Evolutionary conservation across 2,329 filamentous ascomycete species (phyloP), one percentile per base, ranked within the genome.

Genomic region (Furcasterigmium furcatum): DNA sequence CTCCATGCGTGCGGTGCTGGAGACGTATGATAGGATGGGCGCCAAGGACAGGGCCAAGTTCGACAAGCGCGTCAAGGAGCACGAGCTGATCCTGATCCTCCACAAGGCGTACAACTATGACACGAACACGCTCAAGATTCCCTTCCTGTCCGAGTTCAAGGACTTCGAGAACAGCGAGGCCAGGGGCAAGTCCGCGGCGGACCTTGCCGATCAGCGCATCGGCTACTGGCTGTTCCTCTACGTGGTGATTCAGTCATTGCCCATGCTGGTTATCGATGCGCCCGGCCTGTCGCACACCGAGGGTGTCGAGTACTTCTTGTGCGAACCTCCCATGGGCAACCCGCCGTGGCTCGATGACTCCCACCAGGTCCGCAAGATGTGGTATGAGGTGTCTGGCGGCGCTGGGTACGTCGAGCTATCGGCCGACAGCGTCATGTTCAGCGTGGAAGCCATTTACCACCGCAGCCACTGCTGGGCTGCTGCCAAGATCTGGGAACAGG

Each of bases 161-260:
- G 76, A 81, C 1, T 88, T 90, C 52, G 88, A 92, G 65, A 67
- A 76, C 29, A 82, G 83, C 39, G 82, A 88, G 49, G 81, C 82
- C 18, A 77, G 76, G 48, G 79, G 82, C 46, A 83, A 80, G 60
- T 77, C 71, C 32, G 74, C 83, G 24, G 71, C 77, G n/a, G 86
- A 91, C 54, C 68, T 91, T 35, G 72, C 74, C 29, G 86, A 91
- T 55, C 77, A 87, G 55, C 79, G 88, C 36, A 80, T 85, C 36
- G 88, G 88, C 13, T 82, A 87, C 60, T 94, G 88, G 88, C 72
- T 94, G 42, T 91, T 92, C 68, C 71, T 91, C 46, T 92, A 92
- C 59, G 84, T 82, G 7, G 80, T 90, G 9, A 73, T 92, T 8
- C 87, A 94, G 64, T 84, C 84, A 2, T 72, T 92, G 20, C 88